Conservation (phyloP, 352 stramenopile species). For the Elongisporangium prolatum region DNA sequence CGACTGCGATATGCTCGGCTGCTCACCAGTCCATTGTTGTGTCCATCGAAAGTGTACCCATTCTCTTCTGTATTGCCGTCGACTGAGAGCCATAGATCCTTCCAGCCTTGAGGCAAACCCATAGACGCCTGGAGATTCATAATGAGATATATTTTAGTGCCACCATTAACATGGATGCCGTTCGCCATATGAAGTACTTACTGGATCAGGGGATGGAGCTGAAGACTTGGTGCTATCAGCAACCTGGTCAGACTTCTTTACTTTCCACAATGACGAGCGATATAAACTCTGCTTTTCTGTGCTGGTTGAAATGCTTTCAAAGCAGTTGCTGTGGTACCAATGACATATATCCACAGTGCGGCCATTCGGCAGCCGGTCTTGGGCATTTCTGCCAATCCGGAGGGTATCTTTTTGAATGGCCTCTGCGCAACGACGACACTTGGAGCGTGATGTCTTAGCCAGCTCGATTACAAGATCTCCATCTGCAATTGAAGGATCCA, state of each 20-base stretch:
- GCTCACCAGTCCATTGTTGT: slow-evolving; percentile 48
- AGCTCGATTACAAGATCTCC: slow-evolving; percentile 48
- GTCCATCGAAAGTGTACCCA: slow-evolving; percentile 68
- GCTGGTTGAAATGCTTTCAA: slow-evolving; percentile 23
- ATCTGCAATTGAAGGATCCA: slow-evolving; percentile 29
- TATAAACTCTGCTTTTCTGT: slow-evolving; percentile 27
- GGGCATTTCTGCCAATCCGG: slow-evolving; percentile 49
- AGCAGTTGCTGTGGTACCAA: slow-evolving; percentile 63
- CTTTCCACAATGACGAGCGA: slow-evolving; percentile 14
- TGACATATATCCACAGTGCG: slow-evolving; percentile 39
- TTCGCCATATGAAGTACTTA: no score
- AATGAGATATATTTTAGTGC: no score
- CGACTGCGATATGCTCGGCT: slow-evolving; percentile 63
- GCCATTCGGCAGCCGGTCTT: slow-evolving; percentile 39
- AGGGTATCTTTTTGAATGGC: slow-evolving; percentile 37
- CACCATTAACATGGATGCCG: no score
- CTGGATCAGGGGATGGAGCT: no score
- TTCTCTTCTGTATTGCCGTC: slow-evolving; percentile 70
- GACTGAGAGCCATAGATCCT: slow-evolving; percentile 64
- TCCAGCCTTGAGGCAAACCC: slow-evolving; percentile 53
- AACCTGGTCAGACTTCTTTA: slow-evolving; percentile 6
- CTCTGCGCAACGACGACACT: slow-evolving; percentile 45
- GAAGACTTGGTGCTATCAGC: background rate
- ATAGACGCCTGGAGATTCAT: slow-evolving; percentile 27
- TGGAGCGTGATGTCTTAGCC: slow-evolving; percentile 43